phyloP scores from a whole-genome alignment of 2,329 filamentous ascomycete species.

The Cercospora sesami region DNA sequence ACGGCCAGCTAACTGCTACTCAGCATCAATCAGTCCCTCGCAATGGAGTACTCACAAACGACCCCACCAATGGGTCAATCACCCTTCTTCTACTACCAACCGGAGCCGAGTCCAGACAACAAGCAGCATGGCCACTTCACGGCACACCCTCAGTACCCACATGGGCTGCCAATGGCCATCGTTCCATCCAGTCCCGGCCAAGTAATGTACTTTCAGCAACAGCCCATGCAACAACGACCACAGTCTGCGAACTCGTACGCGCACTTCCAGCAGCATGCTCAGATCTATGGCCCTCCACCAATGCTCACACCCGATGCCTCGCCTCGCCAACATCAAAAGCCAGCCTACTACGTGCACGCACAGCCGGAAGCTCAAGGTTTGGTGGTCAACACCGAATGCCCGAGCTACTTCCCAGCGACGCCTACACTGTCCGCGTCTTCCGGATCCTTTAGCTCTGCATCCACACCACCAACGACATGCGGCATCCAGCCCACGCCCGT shows the following conservation, averaged over 20 bases:
- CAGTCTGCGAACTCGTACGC: constrained; percentile 37
- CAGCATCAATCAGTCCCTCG: constrained; percentile 22
- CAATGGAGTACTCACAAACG: constrained; percentile 47
- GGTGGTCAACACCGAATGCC: constrained; percentile 71
- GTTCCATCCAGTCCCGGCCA: constrained; percentile 50
- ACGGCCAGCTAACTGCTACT: constrained; percentile 26
- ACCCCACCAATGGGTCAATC: constrained; percentile 63
- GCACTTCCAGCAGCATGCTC: constrained; percentile 44
- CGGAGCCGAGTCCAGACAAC: constrained; percentile 70
- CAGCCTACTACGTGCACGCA: constrained; percentile 63
- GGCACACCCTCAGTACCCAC: constrained; percentile 53
- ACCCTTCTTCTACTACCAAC: constrained; percentile 84
- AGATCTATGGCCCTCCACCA: constrained; percentile 59
- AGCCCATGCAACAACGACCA: constrained; percentile 44
- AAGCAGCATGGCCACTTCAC: constrained; percentile 76
- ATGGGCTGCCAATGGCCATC: constrained; percentile 46
- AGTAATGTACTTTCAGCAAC: constrained; percentile 58
- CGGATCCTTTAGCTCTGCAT: constrained; percentile 79
- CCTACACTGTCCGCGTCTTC: constrained; percentile 79
- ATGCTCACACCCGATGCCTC: constrained; percentile 75
- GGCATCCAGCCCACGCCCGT: constrained; percentile 80
- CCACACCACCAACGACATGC: constrained; percentile 75
- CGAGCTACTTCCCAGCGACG: constrained; percentile 76
- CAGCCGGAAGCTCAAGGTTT: constrained; percentile 49
- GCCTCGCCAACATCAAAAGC: constrained; percentile 73